Base-by-base conservation (phyloP, 1,284 basidiomycete species). In the Trichosporon sp. region DNA sequence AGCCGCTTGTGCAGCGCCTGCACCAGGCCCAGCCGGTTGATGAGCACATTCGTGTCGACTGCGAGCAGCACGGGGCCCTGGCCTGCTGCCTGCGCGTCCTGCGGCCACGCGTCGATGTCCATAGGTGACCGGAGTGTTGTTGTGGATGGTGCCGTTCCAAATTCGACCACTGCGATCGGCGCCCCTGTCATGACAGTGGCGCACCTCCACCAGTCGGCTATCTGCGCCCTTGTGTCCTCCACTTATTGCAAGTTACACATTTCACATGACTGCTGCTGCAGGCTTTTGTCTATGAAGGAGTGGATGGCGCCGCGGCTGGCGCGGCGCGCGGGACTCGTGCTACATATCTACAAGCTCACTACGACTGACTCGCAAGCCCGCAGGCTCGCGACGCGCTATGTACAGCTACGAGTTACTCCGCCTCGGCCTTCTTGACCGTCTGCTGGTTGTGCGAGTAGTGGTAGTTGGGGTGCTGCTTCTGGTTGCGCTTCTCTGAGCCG, bases 41-140 rank as follows among this genome's bases (percentile, higher is more conserved):
- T 38, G 27, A 70, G 65, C 18, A 70, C 65, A 21, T 70, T 70
- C 31, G 68, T 66, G 42, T 70, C 68, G 53, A 70, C 8, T 0
- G 65, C 68, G 12, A 70, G 68, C 6, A 60, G 31, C 29, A 32
- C 29, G 1, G 56, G 56, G 7, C 18, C 56, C 29, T 11, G 27
- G 15, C 56, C 53, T 18, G 25, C 27, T 58, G n/a, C 53, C 1
- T 3, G 27, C 29, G 31, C 29, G 11, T 13, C 56, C 18, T 29
- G 56, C 56, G 27, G 56, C 56, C 27, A 60, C 29, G 27, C 7
- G 56, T 60, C 56, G 56, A 60, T 60, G 56, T 60, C 56, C 56
- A 60, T 60, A 15, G 3, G 7, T 21, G n/a, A n/a, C n/a, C n/a
- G n/a, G n/a, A n/a, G n/a, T n/a, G n/a, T n/a, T 51, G 47, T 51